phyloP scores from a whole-genome alignment of 1,284 basidiomycete species.

The Ustilago vetiveriae region DNA sequence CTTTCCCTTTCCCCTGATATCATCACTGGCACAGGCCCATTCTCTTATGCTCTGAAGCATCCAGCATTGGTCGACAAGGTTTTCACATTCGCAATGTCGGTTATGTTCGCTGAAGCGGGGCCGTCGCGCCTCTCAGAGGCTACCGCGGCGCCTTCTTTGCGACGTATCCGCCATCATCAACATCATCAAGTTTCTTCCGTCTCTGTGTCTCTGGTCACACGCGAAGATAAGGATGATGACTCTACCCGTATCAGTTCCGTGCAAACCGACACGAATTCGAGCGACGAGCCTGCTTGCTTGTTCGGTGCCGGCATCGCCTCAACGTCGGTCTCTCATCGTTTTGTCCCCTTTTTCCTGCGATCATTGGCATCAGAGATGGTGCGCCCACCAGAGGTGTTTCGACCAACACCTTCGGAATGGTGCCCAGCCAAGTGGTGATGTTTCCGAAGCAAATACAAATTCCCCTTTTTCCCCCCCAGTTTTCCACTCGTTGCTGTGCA shows the following conservation, averaged over 20 bases:
- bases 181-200: no score
- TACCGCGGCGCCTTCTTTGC: neutral
- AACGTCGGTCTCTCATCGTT: constrained; percentile 14
- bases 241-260: neutral
- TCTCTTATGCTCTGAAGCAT: no score
- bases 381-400: constrained; percentile 34
- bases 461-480: neutral
- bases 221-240: neutral
- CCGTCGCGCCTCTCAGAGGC: constrained; percentile 23
- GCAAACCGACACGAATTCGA: neutral
- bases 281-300: constrained; percentile 10
- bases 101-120: constrained; percentile 13
- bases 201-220: no score
- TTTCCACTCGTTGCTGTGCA: no score
- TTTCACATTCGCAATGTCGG: constrained; percentile 3
- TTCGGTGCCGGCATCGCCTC: constrained; percentile 2
- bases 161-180: neutral
- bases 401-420: constrained; percentile 1
- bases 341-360: constrained; percentile 14
- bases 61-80: no score
- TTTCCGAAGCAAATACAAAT: no score
- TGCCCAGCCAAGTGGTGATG: constrained; percentile 3
- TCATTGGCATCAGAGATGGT: constrained; percentile 48
- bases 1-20: neutral
- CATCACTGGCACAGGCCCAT: no score